Percentiles rank a stretch among this genome's conserved stretches.
These are phyloP conservation scores for Xylariaceae sp. DNA, from an alignment of 2,329 filamentous ascomycete species.

Conservation along the genomic window DNA sequence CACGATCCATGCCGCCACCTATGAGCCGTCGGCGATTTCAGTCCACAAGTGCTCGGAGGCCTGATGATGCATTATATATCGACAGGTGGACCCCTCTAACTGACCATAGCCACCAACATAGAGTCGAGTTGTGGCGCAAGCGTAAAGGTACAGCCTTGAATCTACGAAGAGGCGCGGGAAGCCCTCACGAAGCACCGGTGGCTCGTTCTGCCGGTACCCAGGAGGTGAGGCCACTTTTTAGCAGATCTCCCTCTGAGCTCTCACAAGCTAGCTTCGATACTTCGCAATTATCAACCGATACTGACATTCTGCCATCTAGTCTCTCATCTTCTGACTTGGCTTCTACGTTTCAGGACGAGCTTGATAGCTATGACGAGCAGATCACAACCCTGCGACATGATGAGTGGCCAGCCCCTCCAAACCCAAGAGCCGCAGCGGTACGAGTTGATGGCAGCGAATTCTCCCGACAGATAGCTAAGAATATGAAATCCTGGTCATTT, in stretches of 20 bases:
- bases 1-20: neutral
- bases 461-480: neutral
- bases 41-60: no score
- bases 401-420: conserved; percentile 15
- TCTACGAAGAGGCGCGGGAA: no score
- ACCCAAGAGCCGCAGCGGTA: neutral
- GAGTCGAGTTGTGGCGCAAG: conserved; percentile 19
- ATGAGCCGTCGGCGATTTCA: no score
- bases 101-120: conserved; percentile 10
- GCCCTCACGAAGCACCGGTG: no score
- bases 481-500: conserved; percentile 18
- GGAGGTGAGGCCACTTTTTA: no score
- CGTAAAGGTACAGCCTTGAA: conserved; percentile 16
- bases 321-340: neutral
- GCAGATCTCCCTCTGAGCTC: neutral
- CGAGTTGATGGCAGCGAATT: conserved; percentile 18
- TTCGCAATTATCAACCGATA: neutral
- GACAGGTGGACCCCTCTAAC: conserved; percentile 8
- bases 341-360: conserved; percentile 9
- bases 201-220: no score
- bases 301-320: neutral
- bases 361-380: conserved; percentile 15
- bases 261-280: neutral
- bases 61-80: neutral
- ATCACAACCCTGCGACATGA: neutral